Evolutionary conservation across 1,139 yeast species (phyloP), one percentile per base, ranked within the genome.

Genomic region (Pichia terricola): DNA sequence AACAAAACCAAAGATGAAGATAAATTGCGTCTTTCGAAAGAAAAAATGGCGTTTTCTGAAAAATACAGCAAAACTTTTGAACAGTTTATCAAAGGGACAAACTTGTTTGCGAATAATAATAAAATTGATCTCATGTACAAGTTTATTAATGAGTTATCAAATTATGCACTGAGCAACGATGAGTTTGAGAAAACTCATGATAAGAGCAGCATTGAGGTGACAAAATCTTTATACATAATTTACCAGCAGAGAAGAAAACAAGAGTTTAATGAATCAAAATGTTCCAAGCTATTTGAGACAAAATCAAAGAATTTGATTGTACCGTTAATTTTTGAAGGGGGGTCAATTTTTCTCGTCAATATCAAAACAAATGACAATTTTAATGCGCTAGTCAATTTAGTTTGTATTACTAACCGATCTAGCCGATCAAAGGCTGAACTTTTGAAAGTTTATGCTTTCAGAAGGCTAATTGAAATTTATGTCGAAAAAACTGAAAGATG

Each of bases 191-290:
- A 16, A 16, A 16, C 22, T 16, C 22, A 16, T 16, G 22, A 16
- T 16, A 16, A 16, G 22, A 16, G 22, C 22, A 16, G 22, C 22
- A 16, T 16, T 16, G 22, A 16, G 22, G 22, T 16, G 22, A 16
- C 22, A 16, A 16, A 16, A 16, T 16, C 22, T 16, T 16, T 16
- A 16, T 16, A 16, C 22, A 16, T 16, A 16, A 16, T 16, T 16
- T 16, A 16, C 22, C 22, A 16, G 22, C 22, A 16, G 22, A 16
- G 22, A 16, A 16, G 22, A 16, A 57, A 52, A 40, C 47, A 56
- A 39, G 56, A 49, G 32, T 61, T 60, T 46, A 61, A 61, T 44
- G 61, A 56, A 39, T 54, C 47, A 4, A 58, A 56, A 48, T 51
- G 54, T 16, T 51, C 50, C 26, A 48, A 55, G 26, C 43, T 50